phyloP scores from a whole-genome alignment of 805 yeast genomes.

The Candida methanosorbosa region DNA sequence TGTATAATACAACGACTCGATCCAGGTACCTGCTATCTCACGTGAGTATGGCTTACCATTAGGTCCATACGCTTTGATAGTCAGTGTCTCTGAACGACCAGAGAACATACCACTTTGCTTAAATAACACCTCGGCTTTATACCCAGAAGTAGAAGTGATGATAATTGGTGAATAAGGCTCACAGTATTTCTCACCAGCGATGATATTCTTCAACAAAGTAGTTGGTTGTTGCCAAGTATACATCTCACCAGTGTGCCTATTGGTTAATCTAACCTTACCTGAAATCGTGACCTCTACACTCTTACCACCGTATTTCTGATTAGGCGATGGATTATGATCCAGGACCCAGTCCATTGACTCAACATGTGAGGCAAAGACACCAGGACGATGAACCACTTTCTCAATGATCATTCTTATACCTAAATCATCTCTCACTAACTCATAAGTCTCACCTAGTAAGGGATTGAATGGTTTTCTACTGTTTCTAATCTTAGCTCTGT shows the following conservation, averaged over 20 bases:
- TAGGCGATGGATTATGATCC: slow-evolving; percentile 60
- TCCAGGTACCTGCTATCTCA: slow-evolving; percentile 72
- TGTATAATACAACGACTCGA: slow-evolving; percentile 46
- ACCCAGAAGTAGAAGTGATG: slow-evolving; percentile 60
- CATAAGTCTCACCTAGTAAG: slow-evolving; percentile 86
- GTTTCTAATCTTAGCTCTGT: slow-evolving; percentile 67
- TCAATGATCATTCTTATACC: slow-evolving; percentile 73
- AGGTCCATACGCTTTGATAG: slow-evolving; percentile 33
- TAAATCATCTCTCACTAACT: slow-evolving; percentile 75
- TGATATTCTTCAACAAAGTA: slow-evolving; percentile 71
- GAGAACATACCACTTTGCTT: slow-evolving; percentile 81
- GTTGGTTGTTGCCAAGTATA: slow-evolving; percentile 73
- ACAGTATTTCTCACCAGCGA: slow-evolving; percentile 91
- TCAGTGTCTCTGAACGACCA: slow-evolving; percentile 67
- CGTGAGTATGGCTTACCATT: slow-evolving; percentile 25
- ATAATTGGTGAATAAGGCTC: slow-evolving; percentile 74
- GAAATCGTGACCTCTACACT: slow-evolving; percentile 73
- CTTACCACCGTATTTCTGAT: slow-evolving; percentile 93
- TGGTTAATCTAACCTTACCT: slow-evolving; percentile 55
- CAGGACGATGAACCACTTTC: slow-evolving; percentile 84
- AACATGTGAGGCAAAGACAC: slow-evolving; percentile 70
- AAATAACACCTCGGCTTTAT: slow-evolving; percentile 63
- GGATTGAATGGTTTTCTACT: slow-evolving; percentile 93
- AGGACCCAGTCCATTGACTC: slow-evolving; percentile 65
- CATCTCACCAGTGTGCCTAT: slow-evolving; percentile 57